phyloP scores from a whole-genome alignment of 176 grass and related monocot species.

The Aegilops longissima region DNA sequence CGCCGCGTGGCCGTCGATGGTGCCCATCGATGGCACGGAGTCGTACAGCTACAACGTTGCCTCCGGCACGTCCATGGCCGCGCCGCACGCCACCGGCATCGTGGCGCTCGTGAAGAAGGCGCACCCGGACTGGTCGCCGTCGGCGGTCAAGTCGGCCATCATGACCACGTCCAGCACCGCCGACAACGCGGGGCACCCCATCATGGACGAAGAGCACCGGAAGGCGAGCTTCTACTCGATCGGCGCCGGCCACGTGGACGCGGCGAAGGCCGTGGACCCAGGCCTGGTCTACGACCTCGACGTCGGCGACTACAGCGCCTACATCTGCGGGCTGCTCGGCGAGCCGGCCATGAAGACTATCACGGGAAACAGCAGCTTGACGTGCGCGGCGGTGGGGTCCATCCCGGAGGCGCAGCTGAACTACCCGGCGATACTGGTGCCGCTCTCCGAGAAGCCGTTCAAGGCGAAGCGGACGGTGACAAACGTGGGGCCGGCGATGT shows the following conservation, averaged over 20 bases:
- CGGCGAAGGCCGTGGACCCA: constrained; percentile 40
- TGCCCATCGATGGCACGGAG: background rate
- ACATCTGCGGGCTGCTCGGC: constrained; percentile 50
- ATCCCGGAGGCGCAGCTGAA: constrained; percentile 44
- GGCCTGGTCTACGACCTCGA: constrained; percentile 61
- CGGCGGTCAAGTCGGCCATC: constrained; percentile 64
- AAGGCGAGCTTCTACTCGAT: constrained; percentile 38
- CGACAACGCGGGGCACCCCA: constrained; percentile 29
- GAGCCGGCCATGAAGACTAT: background rate
- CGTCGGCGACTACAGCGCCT: constrained; percentile 38
- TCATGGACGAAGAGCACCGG: constrained; percentile 46
- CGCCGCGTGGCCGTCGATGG: constrained; percentile 45
- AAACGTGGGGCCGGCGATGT: constrained; percentile 42
- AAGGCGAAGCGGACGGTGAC: constrained; percentile 44
- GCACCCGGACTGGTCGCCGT: constrained; percentile 62
- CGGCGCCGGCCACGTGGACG: constrained; percentile 54
- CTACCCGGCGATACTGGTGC: constrained; percentile 53
- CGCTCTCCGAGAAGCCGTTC: background rate
- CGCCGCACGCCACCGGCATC: constrained; percentile 59
- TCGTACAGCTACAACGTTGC: constrained; percentile 39
- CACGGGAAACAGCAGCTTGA: background rate
- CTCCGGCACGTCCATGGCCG: constrained; percentile 76
- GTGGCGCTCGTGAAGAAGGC: constrained; percentile 47
- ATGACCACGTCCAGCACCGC: constrained; percentile 53
- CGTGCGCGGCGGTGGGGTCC: constrained; percentile 13